Evolutionary conservation across 805 yeast species (phyloP), one percentile per base, ranked within the genome.

Genomic region (Zygosaccharomyces bailii): DNA sequence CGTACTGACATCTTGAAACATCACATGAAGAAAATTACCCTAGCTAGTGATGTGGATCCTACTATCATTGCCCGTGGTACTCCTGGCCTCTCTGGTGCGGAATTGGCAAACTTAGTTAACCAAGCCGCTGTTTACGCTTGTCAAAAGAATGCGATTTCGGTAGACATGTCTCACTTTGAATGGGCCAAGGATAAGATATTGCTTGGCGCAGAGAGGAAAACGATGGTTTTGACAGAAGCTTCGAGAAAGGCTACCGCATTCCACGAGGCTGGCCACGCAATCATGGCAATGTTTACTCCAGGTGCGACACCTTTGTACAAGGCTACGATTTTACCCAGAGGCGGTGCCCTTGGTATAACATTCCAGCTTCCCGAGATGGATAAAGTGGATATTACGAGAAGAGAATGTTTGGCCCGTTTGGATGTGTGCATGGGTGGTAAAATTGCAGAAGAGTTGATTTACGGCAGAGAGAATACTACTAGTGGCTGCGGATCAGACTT

Each of bases 401-500:
- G 75, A 49, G 98, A 93, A 68, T 86, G 96, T 64, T 74, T 84
- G 52, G 96, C 98, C 0, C 74, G 95, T 51, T 69, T 93, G 53
- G 99, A 93, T 65, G 99, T 93, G 39, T 89, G 96, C 64, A 93
- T 93, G 99, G 99, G 99, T 49, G 99, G 99, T 52, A 90, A 90
- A 65, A 82, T 89, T 46, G 99, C 99, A 23, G 99, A 93, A 71
- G 97, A 91, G 63, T 72, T 87, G 74, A 75, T 86, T 39, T 86
- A 87, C 61, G 99, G 99, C 1, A 76, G 82, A 36, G 96, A 87
- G 44, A 86, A 90, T 61, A 96, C 93, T 9, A 91, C 98, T 2
- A 80, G 91, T 57, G 99, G 99, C 5, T 93, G 98, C 70, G 84
- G 96, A 1, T 82, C 93, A 7, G 99, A 93, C 66, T 77, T 93